These are phyloP conservation scores for Trametes punicea DNA, from an alignment of 768 basidiomycete genomes.

Conservation along the genomic window DNA sequence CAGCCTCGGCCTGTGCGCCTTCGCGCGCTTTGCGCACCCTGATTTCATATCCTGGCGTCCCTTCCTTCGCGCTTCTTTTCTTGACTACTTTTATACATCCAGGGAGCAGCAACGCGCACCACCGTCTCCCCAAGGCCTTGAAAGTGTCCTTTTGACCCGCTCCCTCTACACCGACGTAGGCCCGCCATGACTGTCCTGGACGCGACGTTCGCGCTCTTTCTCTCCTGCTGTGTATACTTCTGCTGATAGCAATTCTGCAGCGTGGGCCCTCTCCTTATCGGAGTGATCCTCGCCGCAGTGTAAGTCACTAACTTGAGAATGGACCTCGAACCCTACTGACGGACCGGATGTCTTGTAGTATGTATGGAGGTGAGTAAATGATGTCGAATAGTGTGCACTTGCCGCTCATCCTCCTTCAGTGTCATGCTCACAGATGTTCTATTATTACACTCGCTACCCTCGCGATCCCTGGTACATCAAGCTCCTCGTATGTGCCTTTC, in stretches of 20 bases:
- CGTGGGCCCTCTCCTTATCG: slow-evolving; percentile 50
- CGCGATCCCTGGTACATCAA: slow-evolving; percentile 10
- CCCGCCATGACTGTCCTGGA: slow-evolving; percentile 15
- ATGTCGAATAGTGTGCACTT: background rate
- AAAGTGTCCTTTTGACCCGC: background rate
- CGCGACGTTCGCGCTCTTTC: slow-evolving; percentile 6
- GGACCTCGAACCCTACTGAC: background rate
- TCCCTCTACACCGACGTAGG: background rate
- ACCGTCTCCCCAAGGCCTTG: background rate
- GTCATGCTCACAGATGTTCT: slow-evolving; percentile 55
- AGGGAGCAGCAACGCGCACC: background rate
- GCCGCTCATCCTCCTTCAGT: slow-evolving; percentile 33
- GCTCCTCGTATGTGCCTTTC: background rate
- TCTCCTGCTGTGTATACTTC: background rate
- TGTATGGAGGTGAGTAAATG: slow-evolving; percentile 48
- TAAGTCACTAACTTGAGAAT: slow-evolving; percentile 24
- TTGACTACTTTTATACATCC: background rate
- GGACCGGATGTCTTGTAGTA: slow-evolving; percentile 26
- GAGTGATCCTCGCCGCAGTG: slow-evolving; percentile 47
- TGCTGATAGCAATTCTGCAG: slow-evolving; percentile 26
- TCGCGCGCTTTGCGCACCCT: background rate
- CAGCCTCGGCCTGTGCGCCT: background rate
- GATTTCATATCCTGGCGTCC: background rate
- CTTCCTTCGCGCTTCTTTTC: background rate
- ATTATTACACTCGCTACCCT: slow-evolving; percentile 40